Evolutionary conservation across 495 filamentous ascomycete genomes (phyloP), one percentile per base, ranked within the genome.

Genomic region (Aspergillus haitiensis): DNA sequence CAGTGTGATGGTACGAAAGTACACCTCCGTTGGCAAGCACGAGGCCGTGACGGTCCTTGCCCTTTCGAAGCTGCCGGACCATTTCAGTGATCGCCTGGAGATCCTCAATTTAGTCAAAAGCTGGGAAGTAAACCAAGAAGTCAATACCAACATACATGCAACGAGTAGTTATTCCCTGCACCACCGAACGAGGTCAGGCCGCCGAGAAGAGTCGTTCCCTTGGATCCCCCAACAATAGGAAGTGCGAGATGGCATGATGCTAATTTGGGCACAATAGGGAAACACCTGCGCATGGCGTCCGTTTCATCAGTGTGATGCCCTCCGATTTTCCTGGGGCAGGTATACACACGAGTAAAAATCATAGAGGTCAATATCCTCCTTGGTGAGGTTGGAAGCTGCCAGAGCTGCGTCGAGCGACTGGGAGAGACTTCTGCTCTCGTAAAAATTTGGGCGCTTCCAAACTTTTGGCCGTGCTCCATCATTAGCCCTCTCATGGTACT

Each of bases 91-190:
- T 69, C 11, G 37, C 37, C 37, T n/a, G n/a, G n/a, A n/a, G n/a
- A n/a, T n/a, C n/a, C n/a, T n/a, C n/a, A n/a, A n/a, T n/a, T n/a
- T n/a, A n/a, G n/a, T n/a, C n/a, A n/a, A n/a, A n/a, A n/a, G n/a
- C n/a, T n/a, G n/a, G n/a, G n/a, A n/a, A n/a, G n/a, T n/a, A n/a
- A n/a, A n/a, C n/a, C n/a, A n/a, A n/a, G n/a, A n/a, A n/a, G n/a
- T n/a, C n/a, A n/a, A n/a, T n/a, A n/a, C n/a, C n/a, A n/a, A n/a
- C n/a, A 40, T 40, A 56, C 82, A 71, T 84, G 82, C 77, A 84
- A 79, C 5, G 78, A 81, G 58, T 84, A 84, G 37, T 84, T 84
- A 61, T 84, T 84, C 0, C 82, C 82, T 32, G 82, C 81, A 1
- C 82, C 82, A 6, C 82, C 82, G 57, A 84, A 84, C 11, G 78